phyloP scores from a whole-genome alignment of 768 basidiomycete species.

The Lactarius trivialis region DNA sequence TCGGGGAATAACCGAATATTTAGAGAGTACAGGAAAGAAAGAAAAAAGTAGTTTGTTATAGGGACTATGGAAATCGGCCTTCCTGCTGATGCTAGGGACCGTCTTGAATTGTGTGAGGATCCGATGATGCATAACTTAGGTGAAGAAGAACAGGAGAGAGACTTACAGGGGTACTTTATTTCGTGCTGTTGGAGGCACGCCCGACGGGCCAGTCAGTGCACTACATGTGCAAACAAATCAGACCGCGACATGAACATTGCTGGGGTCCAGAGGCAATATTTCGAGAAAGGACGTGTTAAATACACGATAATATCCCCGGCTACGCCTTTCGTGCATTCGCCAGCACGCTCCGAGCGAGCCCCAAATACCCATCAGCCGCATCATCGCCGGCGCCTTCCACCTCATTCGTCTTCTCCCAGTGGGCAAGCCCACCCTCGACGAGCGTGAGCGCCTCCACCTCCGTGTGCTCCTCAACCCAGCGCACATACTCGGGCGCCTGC shows the following conservation, averaged over 20 bases:
- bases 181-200: too few species aligned
- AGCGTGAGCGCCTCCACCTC: constrained; percentile 75
- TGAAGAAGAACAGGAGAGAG: too few species aligned
- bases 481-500: constrained; percentile 94
- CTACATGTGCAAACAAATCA: background rate
- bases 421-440: constrained; percentile 68
- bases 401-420: constrained; percentile 72
- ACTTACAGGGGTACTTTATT: too few species aligned
- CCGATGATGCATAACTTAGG: too few species aligned
- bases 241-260: background rate
- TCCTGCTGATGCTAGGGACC: too few species aligned
- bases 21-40: too few species aligned
- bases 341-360: constrained; percentile 63
- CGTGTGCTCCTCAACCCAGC: constrained; percentile 91
- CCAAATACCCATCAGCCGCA: constrained; percentile 49
- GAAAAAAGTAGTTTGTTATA: too few species aligned
- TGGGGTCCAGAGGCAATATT: background rate
- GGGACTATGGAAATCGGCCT: too few species aligned
- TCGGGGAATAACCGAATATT: too few species aligned
- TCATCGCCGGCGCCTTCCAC: constrained; percentile 47
- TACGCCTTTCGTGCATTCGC: constrained; percentile 30
- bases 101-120: too few species aligned
- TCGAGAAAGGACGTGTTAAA: background rate
- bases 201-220: too few species aligned
- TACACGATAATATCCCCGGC: background rate